A percentile compares a stretch with the other conserved stretches of the same genome.
Conservation (phyloP, 1,284 basidiomycete species). For the Phaffia rhodozyma region DNA sequence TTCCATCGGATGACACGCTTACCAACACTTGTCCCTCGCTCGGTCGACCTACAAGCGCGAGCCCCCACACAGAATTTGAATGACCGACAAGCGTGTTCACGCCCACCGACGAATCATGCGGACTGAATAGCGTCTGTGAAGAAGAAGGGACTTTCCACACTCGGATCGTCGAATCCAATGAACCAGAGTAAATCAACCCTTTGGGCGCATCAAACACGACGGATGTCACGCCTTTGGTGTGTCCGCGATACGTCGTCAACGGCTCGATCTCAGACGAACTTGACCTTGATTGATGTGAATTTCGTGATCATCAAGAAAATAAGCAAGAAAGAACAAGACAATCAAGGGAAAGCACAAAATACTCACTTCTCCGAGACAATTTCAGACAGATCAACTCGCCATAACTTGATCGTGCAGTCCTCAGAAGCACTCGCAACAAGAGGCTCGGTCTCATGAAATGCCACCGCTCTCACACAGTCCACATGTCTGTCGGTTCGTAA, state of each 20-base stretch:
- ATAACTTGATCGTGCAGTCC: slow-evolving; percentile 91
- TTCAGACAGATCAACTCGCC: slow-evolving; percentile 66
- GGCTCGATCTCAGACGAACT: slow-evolving; percentile 61
- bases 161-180: slow-evolving; percentile 78
- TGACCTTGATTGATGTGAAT: slow-evolving; percentile 14
- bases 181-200: slow-evolving; percentile 74
- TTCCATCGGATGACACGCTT: slow-evolving; percentile 79
- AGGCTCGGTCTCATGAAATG: slow-evolving; percentile 72
- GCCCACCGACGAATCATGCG: slow-evolving; percentile 66
- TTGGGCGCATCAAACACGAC: slow-evolving; percentile 69
- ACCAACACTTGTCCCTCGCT: slow-evolving; percentile 48
- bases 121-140: slow-evolving; percentile 64
- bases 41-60: slow-evolving; percentile 45
- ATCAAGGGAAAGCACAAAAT: slow-evolving; percentile 18
- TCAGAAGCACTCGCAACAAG: slow-evolving; percentile 83
- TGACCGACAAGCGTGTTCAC: slow-evolving; percentile 77
- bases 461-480: slow-evolving; percentile 78
- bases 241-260: slow-evolving; percentile 80
- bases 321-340: slow-evolving; percentile 9
- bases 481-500: slow-evolving; percentile 53
- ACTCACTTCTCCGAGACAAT: slow-evolving; percentile 42
- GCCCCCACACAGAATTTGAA: slow-evolving; percentile 90
- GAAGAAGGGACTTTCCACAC: slow-evolving; percentile 69
- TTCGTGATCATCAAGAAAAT: slow-evolving; percentile 34
- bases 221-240: slow-evolving; percentile 78